Base-by-base conservation (phyloP, 148 eudicot species). In the Chenopodium album region DNA sequence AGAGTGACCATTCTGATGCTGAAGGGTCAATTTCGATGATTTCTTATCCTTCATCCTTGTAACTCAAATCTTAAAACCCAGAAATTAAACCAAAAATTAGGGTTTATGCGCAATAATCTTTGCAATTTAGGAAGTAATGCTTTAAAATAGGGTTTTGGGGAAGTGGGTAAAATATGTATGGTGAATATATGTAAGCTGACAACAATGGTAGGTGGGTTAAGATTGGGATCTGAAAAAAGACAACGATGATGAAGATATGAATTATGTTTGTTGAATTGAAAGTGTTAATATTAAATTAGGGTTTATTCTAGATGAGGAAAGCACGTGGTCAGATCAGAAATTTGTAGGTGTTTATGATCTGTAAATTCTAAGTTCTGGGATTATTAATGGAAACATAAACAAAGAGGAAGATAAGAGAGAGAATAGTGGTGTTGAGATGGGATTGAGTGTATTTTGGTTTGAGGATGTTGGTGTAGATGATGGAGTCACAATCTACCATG, bases 1-100 rank as follows among this genome's bases (percentile, higher is more conserved):
- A 56, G 91, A 81, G 88, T 96, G 99, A 71, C 89, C 94, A 69
- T 88, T 90, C 75, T 88, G 91, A 68, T 91, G 87, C 41, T 83
- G 88, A 16, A 68, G 72, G 47, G 85, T 89, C 67, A 81, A 83
- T 79, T 92, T 91, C 76, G 84, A 85, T 26, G 94, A 85, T 81
- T 95, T 95, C 84, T 89, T 92, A 79, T 86, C 90, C 80, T 88
- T 92, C 94, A 91, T 89, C 37, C 37, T 65, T 62, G 41, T 76
- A 46, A 41, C 20, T n/a, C 17, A 50, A 75, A 63, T 23, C 3
- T 14, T 66, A 62, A 52, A 66, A 83, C n/a, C 62, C 62, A 14
- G 62, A 56, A 56, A 56, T 56, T 3, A 56, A 56, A 14, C 5
- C 44, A 41, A 41, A 14, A 14, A 4, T 47, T 74, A 52, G 75